Base-by-base conservation (phyloP, 1,139 yeast species). In the Zygosaccharomyces pseudobailii region DNA sequence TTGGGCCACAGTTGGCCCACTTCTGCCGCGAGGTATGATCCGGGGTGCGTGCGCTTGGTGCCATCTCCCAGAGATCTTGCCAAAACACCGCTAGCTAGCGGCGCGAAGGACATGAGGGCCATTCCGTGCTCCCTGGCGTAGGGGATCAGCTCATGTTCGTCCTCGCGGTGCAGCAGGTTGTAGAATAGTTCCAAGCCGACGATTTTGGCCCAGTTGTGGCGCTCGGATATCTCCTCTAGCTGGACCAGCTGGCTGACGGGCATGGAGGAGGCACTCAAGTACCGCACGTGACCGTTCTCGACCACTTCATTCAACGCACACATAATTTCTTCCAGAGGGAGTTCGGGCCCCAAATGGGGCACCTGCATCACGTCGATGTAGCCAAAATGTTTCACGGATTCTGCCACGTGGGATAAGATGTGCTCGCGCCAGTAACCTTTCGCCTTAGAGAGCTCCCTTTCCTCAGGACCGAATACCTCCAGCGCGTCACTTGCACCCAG, bases 181-280 rank as follows among this genome's bases (percentile, higher is more conserved):
- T 75, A 76, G 61, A 66, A 73, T 49, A 74, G 42, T 62, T 78
- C 82, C 75, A 75, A 73, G 37, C 74, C 67, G 45, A 76, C 67
- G 50, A 77, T 77, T 55, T 75, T 75, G 51, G 65, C 66, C 75
- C 76, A 75, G 5, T 70, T 71, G 54, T 70, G 50, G 46, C 65
- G 65, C 38, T 76, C 78, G 6, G 80, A 80, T 45, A 69, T 63
- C 43, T 55, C 59, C 55, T 76, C 79, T 55, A 74, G 57, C 59
- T 70, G 70, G 10, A 71, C 75, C 57, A 76, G 72, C 51, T 74
- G 74, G 33, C 63, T 65, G 2, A 75, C 70, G 43, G 65, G 68
- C 79, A 76, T 75, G 1, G 77, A 57, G 0, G 78, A 74, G 1
- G 80, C 79, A 7, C 80, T 80, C 47, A 76, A 67, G 56, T 76